Conservation (phyloP, 129 eudicot species). For the Escallonia rubra region DNA sequence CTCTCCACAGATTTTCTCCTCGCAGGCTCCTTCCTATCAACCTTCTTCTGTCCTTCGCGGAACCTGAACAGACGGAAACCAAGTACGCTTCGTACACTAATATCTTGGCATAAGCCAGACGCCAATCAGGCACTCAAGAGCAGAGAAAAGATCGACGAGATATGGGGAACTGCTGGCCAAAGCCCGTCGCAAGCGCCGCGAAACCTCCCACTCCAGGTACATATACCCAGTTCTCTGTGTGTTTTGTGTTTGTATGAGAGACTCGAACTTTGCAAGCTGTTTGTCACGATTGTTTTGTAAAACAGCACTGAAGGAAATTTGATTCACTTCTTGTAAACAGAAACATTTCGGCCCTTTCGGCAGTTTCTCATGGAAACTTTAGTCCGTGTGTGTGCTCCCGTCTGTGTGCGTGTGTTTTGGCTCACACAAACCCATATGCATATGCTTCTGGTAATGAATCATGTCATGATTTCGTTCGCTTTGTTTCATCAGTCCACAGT, state of each 20-base stretch:
- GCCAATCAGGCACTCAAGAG: not conserved
- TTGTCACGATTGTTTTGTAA: not conserved
- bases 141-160: slow-evolving; percentile 11
- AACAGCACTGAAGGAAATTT: too few relatives aligned
- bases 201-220: slow-evolving; percentile 38
- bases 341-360: too few relatives aligned
- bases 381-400: too few relatives aligned
- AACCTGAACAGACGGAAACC: slow-evolving; percentile 12
- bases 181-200: slow-evolving; percentile 38
- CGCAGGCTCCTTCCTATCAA: slow-evolving; percentile 14
- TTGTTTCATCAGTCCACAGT: not conserved
- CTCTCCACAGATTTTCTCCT: not conserved
- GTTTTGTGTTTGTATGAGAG: too few relatives aligned
- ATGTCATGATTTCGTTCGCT: not conserved
- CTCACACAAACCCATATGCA: too few relatives aligned
- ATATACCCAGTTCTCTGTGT: too few relatives aligned
- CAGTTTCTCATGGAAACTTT: too few relatives aligned
- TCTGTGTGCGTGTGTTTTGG: too few relatives aligned
- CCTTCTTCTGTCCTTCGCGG: slow-evolving; percentile 36
- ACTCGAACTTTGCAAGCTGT: not conserved
- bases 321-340: not conserved
- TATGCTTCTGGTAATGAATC: not conserved
- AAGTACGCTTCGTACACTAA: not conserved
- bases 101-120: not conserved
- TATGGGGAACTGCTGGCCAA: slow-evolving; percentile 74